Evolutionary conservation across 2,329 filamentous ascomycete species (phyloP).

Genomic region (Phyllosticta citriasiana): DNA sequence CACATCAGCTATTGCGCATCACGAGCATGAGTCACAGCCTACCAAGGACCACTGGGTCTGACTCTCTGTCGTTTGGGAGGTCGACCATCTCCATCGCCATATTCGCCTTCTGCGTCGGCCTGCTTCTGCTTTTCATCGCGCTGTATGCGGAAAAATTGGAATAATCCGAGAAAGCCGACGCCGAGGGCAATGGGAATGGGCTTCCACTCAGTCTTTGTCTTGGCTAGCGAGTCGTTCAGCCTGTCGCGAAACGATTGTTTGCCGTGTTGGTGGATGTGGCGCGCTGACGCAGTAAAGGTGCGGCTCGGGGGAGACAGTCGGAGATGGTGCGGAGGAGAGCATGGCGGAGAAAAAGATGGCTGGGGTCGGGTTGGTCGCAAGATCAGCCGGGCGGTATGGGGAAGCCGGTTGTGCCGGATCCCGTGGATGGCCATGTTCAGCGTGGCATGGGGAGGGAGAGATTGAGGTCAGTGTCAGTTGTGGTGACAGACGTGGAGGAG

Average conservation of each 20-base stretch:
- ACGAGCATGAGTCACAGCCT: slow-evolving; percentile 16
- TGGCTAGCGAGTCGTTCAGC: slow-evolving; percentile 47
- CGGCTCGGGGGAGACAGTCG: slow-evolving; percentile 7
- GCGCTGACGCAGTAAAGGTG: slow-evolving; percentile 32
- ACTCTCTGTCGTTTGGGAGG: slow-evolving; percentile 52
- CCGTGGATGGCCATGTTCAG: not conserved
- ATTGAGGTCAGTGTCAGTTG: not conserved
- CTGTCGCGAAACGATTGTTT: slow-evolving; percentile 48
- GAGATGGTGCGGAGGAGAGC: slow-evolving; percentile 14
- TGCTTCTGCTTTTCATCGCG: slow-evolving; percentile 36
- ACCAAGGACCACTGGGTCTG: slow-evolving; percentile 78
- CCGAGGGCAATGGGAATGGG: slow-evolving; percentile 81
- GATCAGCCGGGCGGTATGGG: not conserved
- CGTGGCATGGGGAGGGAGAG: slow-evolving; percentile 3
- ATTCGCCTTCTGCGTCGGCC: slow-evolving; percentile 29
- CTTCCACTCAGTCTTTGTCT: slow-evolving; percentile 73
- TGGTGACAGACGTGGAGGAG: no score
- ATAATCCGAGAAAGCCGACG: slow-evolving; percentile 69
- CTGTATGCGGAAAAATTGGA: slow-evolving; percentile 74
- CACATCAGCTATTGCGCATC: slow-evolving; percentile 8
- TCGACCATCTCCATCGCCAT: slow-evolving; percentile 37
- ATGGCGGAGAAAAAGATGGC: slow-evolving; percentile 10
- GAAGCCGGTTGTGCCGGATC: slow-evolving; percentile 6
- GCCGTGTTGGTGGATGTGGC: slow-evolving; percentile 29
- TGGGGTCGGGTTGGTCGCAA: slow-evolving; percentile 10